Conservation (phyloP, 768 basidiomycete species). For the Podaxis sp. region DNA sequence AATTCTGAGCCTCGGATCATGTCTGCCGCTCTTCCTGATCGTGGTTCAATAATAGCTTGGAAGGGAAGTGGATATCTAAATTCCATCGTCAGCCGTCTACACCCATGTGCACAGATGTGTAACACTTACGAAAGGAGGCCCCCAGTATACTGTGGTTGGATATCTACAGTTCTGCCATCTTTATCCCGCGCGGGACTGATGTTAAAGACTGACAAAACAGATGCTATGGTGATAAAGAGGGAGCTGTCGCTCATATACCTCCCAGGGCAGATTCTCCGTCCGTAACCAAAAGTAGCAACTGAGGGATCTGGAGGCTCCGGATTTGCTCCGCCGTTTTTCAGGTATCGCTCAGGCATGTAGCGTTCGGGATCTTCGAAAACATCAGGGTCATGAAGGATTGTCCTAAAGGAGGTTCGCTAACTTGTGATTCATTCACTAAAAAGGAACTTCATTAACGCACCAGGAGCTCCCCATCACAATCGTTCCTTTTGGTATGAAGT, state of each 20-base stretch:
- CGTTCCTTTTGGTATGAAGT: conserved; percentile 35
- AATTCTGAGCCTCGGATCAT: neutral
- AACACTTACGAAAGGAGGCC: neutral
- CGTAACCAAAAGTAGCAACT: conserved; percentile 28
- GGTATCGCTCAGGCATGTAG: conserved; percentile 29
- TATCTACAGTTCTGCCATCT: conserved; percentile 4
- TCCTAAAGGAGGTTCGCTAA: conserved; percentile 17
- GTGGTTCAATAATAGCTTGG: neutral
- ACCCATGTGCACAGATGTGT: neutral
- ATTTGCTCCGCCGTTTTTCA: conserved; percentile 25
- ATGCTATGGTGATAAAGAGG: conserved; percentile 18
- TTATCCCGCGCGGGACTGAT: conserved; percentile 17
- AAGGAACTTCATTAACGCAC: conserved; percentile 8
- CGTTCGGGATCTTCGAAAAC: conserved; percentile 24
- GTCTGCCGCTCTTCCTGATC: neutral
- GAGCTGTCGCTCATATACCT: conserved; percentile 19
- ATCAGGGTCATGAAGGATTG: conserved; percentile 26
- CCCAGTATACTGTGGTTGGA: neutral
- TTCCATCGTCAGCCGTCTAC: neutral
- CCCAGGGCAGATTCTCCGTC: conserved; percentile 27
- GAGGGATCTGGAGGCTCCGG: conserved; percentile 22
- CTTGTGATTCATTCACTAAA: neutral
- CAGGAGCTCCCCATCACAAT: conserved; percentile 32
- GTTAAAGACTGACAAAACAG: conserved; percentile 19
- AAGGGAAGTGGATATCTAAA: conserved; percentile 8